Conservation (phyloP, 257 asterid genomes). For the Henckelia pumila region DNA sequence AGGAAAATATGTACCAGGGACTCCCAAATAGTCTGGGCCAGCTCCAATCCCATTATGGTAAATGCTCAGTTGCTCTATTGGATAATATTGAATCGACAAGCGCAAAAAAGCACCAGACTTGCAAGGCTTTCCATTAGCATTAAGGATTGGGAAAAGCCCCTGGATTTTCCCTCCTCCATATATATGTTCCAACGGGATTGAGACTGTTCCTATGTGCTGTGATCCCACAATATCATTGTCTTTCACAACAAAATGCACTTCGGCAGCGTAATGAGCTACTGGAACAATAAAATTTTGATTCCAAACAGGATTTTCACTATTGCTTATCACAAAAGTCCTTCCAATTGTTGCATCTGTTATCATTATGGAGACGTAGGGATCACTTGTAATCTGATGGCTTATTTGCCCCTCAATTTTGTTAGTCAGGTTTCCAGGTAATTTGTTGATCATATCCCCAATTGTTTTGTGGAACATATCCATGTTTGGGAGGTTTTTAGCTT, state of each 20-base stretch:
- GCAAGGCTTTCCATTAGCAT: slow-evolving; percentile 70
- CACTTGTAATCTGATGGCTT: slow-evolving; percentile 79
- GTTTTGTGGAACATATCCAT: slow-evolving; percentile 99
- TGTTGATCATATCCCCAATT: slow-evolving; percentile 71
- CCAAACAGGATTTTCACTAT: slow-evolving; percentile 89
- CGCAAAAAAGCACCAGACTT: slow-evolving; percentile 83
- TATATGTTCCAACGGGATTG: slow-evolving; percentile 78
- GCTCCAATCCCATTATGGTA: slow-evolving; percentile 87
- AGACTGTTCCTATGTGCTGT: slow-evolving; percentile 83
- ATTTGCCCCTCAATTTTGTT: slow-evolving; percentile 80
- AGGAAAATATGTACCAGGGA: slow-evolving; percentile 90
- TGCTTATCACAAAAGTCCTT: slow-evolving; percentile 86
- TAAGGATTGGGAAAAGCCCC: slow-evolving; percentile 76
- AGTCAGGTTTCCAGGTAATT: slow-evolving; percentile 70
- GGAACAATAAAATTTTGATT: slow-evolving; percentile 80
- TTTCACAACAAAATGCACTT: slow-evolving; percentile 82
- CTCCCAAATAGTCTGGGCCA: slow-evolving; percentile 82
- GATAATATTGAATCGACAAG: slow-evolving; percentile 62
- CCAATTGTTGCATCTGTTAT: slow-evolving; percentile 72
- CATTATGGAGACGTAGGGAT: slow-evolving; percentile 76
- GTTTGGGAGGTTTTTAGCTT: slow-evolving; percentile 96
- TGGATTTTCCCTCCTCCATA: slow-evolving; percentile 65
- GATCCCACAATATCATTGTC: slow-evolving; percentile 90
- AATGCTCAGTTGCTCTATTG: slow-evolving; percentile 68
- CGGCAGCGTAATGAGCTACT: slow-evolving; percentile 85